These are phyloP conservation scores for Gamarada debralockiae DNA, from an alignment of 495 filamentous ascomycete genomes.

Conservation along the genomic window DNA sequence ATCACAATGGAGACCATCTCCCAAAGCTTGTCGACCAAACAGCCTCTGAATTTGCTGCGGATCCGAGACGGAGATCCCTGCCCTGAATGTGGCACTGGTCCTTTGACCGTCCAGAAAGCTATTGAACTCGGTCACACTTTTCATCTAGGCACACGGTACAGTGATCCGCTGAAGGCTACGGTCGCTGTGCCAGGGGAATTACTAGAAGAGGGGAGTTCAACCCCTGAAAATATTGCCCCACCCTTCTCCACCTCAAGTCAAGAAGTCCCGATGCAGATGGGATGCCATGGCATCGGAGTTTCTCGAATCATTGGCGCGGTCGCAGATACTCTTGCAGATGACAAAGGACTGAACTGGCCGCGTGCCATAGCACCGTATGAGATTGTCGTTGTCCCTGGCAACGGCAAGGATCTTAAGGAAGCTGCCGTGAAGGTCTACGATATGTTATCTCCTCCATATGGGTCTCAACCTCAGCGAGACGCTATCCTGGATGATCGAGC, in stretches of 20 bases:
- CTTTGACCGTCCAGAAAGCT: constrained; percentile 62
- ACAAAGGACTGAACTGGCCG: constrained; percentile 85
- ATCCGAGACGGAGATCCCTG: constrained; percentile 69
- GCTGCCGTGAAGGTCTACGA: constrained; percentile 59
- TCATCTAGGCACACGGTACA: constrained; percentile 87
- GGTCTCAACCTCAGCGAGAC: constrained; percentile 38
- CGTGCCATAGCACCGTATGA: constrained; percentile 82
- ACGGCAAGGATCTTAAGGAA: constrained; percentile 38
- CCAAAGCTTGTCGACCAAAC: constrained; percentile 12
- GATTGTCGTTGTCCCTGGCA: constrained; percentile 61
- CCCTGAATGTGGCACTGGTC: constrained; percentile 60
- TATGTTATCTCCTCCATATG: constrained; percentile 27
- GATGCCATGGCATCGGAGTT: constrained; percentile 92
- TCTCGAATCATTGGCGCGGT: constrained; percentile 87
- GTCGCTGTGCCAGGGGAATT: constrained; percentile 37
- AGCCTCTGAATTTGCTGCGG: constrained; percentile 54
- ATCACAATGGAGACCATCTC: not conserved
- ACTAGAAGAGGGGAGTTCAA: not conserved
- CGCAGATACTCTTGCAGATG: constrained; percentile 67
- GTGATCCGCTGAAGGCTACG: constrained; percentile 61
- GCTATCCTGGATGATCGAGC: constrained; percentile 70
- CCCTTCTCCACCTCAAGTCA: not conserved
- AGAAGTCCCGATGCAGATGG: constrained; percentile 73
- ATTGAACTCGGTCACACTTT: constrained; percentile 96
- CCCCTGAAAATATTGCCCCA: constrained; percentile 15